A percentile compares a stretch with the other conserved stretches of the same genome.
phyloP scores from a whole-genome alignment of 768 basidiomycete species.

The Megacollybia marginata region DNA sequence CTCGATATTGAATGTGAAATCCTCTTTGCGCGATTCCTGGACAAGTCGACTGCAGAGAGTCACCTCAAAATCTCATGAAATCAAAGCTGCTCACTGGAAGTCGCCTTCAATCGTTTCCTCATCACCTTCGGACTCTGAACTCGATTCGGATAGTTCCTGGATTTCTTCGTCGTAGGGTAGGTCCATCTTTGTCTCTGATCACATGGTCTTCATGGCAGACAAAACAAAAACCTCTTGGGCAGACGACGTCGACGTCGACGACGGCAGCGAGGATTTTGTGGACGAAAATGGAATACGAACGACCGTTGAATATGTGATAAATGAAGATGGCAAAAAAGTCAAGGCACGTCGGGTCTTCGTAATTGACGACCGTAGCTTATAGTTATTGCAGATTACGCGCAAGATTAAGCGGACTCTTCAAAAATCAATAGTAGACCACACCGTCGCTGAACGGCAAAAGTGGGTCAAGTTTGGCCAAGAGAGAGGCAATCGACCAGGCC shows the following conservation, averaged over 20 bases:
- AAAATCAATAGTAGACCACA: slow-evolving; percentile 89
- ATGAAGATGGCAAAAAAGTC: slow-evolving; percentile 92
- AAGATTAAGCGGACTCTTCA: slow-evolving; percentile 81
- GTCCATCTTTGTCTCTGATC: not conserved
- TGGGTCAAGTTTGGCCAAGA: slow-evolving; percentile 95
- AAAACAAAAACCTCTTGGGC: slow-evolving; percentile 75
- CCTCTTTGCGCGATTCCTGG: slow-evolving; percentile 48
- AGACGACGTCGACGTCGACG: slow-evolving; percentile 81
- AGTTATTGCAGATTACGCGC: slow-evolving; percentile 61
- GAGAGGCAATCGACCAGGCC: slow-evolving; percentile 79
- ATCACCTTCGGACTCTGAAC: too few relatives aligned
- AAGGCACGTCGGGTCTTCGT: slow-evolving; percentile 47
- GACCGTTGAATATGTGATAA: slow-evolving; percentile 73
- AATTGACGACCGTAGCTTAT: not conserved
- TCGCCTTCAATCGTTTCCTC: slow-evolving; percentile 45
- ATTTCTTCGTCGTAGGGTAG: too few relatives aligned
- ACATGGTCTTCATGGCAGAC: not conserved
- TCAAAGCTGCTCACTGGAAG: slow-evolving; percentile 33
- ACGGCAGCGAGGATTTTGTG: slow-evolving; percentile 58
- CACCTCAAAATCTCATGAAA: not conserved
- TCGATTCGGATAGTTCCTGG: too few relatives aligned
- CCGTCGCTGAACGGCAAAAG: slow-evolving; percentile 87
- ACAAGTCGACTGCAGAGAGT: slow-evolving; percentile 52
- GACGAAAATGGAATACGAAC: slow-evolving; percentile 86
- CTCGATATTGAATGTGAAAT: slow-evolving; percentile 71